Conservation (phyloP, 495 filamentous ascomycete genomes). For the Aspergillus panamensis region DNA sequence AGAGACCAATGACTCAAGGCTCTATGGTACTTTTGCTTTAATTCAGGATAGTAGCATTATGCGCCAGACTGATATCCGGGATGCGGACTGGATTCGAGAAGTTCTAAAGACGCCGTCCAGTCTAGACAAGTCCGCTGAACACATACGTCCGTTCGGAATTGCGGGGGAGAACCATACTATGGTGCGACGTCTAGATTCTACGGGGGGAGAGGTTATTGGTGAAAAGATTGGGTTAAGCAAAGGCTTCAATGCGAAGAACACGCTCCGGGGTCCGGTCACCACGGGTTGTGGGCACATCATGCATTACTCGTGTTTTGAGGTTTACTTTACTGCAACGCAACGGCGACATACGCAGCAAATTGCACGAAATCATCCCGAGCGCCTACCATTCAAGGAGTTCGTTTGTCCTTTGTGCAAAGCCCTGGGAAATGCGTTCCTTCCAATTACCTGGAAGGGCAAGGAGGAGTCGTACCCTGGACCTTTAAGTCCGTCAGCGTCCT, state of each 20-base stretch:
- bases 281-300: slow-evolving; percentile 97
- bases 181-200: slow-evolving; percentile 69
- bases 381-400: slow-evolving; percentile 73
- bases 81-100: slow-evolving; percentile 81
- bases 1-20: slow-evolving; percentile 80
- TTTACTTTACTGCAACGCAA: slow-evolving; percentile 75
- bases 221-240: slow-evolving; percentile 84
- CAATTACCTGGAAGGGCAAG: slow-evolving; percentile 92
- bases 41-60: slow-evolving; percentile 84
- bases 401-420: slow-evolving; percentile 98
- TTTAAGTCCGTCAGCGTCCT: slow-evolving; percentile 53
- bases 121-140: slow-evolving; percentile 78
- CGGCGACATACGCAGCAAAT: slow-evolving; percentile 87
- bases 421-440: slow-evolving; percentile 90
- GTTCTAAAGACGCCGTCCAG: slow-evolving; percentile 70
- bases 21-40: slow-evolving; percentile 89
- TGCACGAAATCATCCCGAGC: slow-evolving; percentile 86
- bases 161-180: slow-evolving; percentile 76
- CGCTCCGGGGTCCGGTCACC: slow-evolving; percentile 73
- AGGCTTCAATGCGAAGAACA: slow-evolving; percentile 71
- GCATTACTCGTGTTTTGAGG: slow-evolving; percentile 95
- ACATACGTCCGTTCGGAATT: slow-evolving; percentile 82
- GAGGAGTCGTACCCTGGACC: slow-evolving; percentile 73
- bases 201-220: slow-evolving; percentile 63
- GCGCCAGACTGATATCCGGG: slow-evolving; percentile 76